Evolutionary conservation across 164 flowering plant genomes (phyloP).

Genomic region (Buxus sempervirens): DNA sequence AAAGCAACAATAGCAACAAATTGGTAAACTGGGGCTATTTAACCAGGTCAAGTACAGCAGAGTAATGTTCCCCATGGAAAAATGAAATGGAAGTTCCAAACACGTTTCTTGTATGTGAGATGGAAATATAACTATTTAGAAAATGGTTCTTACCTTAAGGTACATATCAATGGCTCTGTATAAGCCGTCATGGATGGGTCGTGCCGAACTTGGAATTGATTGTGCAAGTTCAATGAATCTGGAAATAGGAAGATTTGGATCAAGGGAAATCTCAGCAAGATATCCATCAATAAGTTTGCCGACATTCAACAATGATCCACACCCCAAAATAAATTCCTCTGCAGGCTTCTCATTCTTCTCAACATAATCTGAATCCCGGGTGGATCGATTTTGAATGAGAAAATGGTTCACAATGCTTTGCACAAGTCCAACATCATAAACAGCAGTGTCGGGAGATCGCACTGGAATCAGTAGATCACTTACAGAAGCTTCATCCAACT

Average conservation of each 20-base stretch:
- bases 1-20: background rate
- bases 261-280: conserved; percentile 63
- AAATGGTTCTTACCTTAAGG: conserved; percentile 52
- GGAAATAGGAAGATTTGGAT: conserved; percentile 49
- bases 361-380: conserved; percentile 16
- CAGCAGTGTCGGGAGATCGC: conserved; percentile 38
- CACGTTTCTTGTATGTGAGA: background rate
- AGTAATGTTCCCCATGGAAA: too few relatives aligned
- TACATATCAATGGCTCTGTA: conserved; percentile 76
- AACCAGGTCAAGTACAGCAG: background rate
- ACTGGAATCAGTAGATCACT: conserved; percentile 78
- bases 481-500: conserved; percentile 66
- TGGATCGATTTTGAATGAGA: conserved; percentile 26
- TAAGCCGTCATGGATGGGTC: conserved; percentile 74
- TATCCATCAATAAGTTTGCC: conserved; percentile 67
- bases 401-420: conserved; percentile 46
- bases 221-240: conserved; percentile 52
- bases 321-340: conserved; percentile 36
- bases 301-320: conserved; percentile 47
- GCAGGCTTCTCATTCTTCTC: conserved; percentile 31
- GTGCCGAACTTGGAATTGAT: conserved; percentile 57
- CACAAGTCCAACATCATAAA: conserved; percentile 67
- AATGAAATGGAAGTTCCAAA: background rate
- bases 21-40: background rate
- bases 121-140: too few relatives aligned